Percentiles rank a stretch among this genome's conserved stretches.
phyloP scores from a whole-genome alignment of 441 rosid genomes.

The Capsella rubella region DNA sequence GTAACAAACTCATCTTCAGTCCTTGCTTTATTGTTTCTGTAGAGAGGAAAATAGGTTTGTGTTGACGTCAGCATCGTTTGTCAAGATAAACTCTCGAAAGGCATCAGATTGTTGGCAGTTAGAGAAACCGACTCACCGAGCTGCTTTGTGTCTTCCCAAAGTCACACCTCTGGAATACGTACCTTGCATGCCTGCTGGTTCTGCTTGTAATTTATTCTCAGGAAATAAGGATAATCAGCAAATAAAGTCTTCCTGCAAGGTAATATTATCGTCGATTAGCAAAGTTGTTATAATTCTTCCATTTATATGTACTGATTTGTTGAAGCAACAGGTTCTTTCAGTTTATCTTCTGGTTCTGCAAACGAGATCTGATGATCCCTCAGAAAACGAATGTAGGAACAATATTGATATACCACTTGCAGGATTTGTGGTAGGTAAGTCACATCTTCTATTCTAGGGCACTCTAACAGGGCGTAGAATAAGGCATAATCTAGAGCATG shows the following conservation, averaged over 20 bases:
- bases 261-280: constrained; percentile 44
- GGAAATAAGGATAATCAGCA: constrained; percentile 48
- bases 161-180: constrained; percentile 38
- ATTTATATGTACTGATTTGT: constrained; percentile 25
- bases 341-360: constrained; percentile 68
- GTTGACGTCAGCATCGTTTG: constrained; percentile 68
- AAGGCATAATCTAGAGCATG: not conserved
- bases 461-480: not conserved
- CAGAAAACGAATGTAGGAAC: constrained; percentile 29
- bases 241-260: constrained; percentile 68
- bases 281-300: constrained; percentile 16
- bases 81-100: constrained; percentile 59
- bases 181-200: constrained; percentile 52
- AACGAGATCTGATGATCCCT: constrained; percentile 48
- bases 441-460: constrained; percentile 27
- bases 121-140: constrained; percentile 36
- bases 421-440: constrained; percentile 81
- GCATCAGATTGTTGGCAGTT: constrained; percentile 44
- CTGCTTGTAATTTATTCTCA: constrained; percentile 51
- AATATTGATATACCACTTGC: constrained; percentile 75
- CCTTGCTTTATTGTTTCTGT: constrained; percentile 42
- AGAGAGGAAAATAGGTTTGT: constrained; percentile 58
- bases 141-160: constrained; percentile 31
- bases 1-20: constrained; percentile 6
- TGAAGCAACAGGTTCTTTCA: constrained; percentile 64